Percentiles rank a stretch among this genome's conserved stretches.
Evolutionary conservation across 306 rosid species (phyloP).

Genomic region (Rosa chinensis): DNA sequence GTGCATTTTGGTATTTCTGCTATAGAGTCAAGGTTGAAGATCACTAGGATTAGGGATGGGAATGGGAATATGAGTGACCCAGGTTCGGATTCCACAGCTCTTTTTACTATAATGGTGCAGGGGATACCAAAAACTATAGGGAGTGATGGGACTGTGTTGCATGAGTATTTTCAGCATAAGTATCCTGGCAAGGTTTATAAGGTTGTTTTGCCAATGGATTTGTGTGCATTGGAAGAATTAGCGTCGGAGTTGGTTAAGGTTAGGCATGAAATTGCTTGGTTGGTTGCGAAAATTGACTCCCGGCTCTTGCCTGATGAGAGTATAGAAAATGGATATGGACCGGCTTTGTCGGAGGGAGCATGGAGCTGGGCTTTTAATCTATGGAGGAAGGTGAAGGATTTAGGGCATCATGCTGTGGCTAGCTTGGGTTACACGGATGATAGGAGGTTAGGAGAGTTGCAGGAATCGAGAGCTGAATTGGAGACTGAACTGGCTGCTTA

Average conservation of each 20-base stretch:
- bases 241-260: slow-evolving; percentile 63
- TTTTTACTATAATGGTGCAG: slow-evolving; percentile 91
- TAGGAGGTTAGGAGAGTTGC: slow-evolving; percentile 65
- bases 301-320: slow-evolving; percentile 55
- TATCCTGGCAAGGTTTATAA: slow-evolving; percentile 89
- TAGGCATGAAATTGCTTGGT: slow-evolving; percentile 73
- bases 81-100: slow-evolving; percentile 61
- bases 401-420: slow-evolving; percentile 41
- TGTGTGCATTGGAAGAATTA: slow-evolving; percentile 91
- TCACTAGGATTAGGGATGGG: slow-evolving; percentile 88
- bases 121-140: slow-evolving; percentile 81
- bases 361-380: slow-evolving; percentile 31
- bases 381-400: slow-evolving; percentile 43
- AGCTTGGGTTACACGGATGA: slow-evolving; percentile 74
- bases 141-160: slow-evolving; percentile 58
- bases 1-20: slow-evolving; percentile 80
- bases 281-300: slow-evolving; percentile 80
- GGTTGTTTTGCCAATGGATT: slow-evolving; percentile 82
- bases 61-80: slow-evolving; percentile 81
- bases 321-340: slow-evolving; percentile 29
- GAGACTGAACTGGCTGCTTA: slow-evolving; percentile 81
- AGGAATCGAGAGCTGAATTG: slow-evolving; percentile 78
- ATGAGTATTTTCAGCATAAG: slow-evolving; percentile 78
- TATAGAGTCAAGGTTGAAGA: slow-evolving; percentile 56
- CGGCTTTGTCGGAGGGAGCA: slow-evolving; percentile 25